phyloP scores from a whole-genome alignment of 2,329 filamentous ascomycete genomes.

The Neonectria faginata region DNA sequence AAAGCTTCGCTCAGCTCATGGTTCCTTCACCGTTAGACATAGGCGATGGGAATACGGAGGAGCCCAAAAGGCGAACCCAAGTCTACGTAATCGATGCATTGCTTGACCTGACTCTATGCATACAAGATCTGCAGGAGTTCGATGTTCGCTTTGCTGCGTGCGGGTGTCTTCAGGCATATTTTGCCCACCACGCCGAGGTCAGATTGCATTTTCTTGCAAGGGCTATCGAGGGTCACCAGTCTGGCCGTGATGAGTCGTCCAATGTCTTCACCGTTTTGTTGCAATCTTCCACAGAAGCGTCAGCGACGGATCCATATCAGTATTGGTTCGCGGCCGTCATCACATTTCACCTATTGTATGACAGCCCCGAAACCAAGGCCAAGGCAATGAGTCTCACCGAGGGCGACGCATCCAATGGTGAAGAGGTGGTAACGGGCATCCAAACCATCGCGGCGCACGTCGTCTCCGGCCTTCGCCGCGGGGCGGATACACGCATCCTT shows the following conservation, averaged over 20 bases:
- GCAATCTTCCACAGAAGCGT: conserved; percentile 69
- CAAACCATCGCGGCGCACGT: conserved; percentile 89
- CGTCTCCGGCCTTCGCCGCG: conserved; percentile 80
- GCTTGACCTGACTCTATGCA: conserved; percentile 81
- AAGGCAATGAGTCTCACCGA: conserved; percentile 86
- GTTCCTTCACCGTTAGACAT: conserved; percentile 71
- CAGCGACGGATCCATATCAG: conserved; percentile 83
- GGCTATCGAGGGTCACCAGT: conserved; percentile 87
- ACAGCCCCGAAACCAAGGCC: conserved; percentile 82
- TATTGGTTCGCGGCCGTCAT: conserved; percentile 91
- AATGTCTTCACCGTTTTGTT: conserved; percentile 90
- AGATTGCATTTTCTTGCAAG: conserved; percentile 86
- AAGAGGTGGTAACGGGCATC: conserved; percentile 95
- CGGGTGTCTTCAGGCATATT: conserved; percentile 93
- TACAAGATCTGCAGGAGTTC: conserved; percentile 74
- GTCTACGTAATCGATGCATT: conserved; percentile 95
- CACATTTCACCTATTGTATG: conserved; percentile 85
- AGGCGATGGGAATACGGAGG: conserved; percentile 51
- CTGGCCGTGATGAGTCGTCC: conserved; percentile 82
- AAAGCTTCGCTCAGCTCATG: conserved; percentile 88
- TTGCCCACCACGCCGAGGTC: conserved; percentile 83
- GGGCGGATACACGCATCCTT: conserved; percentile 81
- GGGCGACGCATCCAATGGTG: conserved; percentile 87
- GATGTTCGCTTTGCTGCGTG: conserved; percentile 87
- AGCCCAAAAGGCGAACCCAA: conserved; percentile 65